phyloP scores from a whole-genome alignment of 1,284 basidiomycete genomes.

The Irpex lacteus region DNA sequence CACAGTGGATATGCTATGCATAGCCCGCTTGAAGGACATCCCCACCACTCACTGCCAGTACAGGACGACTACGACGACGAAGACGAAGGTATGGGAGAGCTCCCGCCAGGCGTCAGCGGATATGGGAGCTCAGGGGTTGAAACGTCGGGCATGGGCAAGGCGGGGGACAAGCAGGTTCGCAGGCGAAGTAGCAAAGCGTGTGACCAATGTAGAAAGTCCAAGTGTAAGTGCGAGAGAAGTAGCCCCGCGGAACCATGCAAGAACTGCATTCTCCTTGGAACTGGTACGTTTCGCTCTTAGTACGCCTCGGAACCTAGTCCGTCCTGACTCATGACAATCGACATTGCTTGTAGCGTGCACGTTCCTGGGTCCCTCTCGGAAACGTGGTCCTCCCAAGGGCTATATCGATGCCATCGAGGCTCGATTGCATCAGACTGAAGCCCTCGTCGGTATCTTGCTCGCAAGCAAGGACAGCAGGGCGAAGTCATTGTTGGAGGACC shows the following conservation, averaged over 20 bases:
- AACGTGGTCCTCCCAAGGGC: constrained; percentile 83
- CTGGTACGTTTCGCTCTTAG: constrained; percentile 43
- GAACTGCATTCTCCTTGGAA: constrained; percentile 69
- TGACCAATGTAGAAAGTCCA: constrained; percentile 79
- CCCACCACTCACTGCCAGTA: constrained; percentile 23
- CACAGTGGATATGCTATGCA: constrained; percentile 20
- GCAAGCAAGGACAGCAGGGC: constrained; percentile 65
- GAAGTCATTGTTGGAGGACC: constrained; percentile 54
- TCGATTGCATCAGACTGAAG: constrained; percentile 83
- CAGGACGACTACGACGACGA: constrained; percentile 36
- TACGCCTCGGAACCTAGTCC: neutral
- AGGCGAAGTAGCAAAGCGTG: constrained; percentile 75
- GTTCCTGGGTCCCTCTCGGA: constrained; percentile 78
- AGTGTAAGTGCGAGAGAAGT: constrained; percentile 72
- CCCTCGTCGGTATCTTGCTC: constrained; percentile 75
- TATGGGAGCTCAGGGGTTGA: constrained; percentile 19
- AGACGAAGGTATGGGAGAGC: constrained; percentile 33
- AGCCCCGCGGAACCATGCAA: constrained; percentile 59
- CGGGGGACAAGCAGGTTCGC: constrained; percentile 51
- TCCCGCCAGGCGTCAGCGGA: constrained; percentile 20
- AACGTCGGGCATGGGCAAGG: constrained; percentile 17
- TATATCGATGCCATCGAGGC: constrained; percentile 91
- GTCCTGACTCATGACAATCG: neutral
- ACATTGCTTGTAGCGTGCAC: constrained; percentile 56
- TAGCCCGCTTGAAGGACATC: constrained; percentile 20